Conservation (phyloP, 1,284 basidiomycete species). For the Cutaneotrichosporon dermatis region DNA sequence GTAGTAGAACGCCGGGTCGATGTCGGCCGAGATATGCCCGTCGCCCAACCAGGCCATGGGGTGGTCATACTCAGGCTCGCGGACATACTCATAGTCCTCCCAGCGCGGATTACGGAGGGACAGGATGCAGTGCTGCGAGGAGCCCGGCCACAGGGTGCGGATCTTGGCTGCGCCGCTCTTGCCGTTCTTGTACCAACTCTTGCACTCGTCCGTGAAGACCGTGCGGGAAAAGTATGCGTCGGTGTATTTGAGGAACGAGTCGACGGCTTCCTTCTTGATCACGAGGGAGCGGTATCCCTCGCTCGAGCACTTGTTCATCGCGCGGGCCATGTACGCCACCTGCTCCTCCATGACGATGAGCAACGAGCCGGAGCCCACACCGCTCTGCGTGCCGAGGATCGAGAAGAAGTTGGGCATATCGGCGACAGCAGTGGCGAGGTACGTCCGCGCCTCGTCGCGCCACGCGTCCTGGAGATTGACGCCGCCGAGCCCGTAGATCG, state of each 20-base stretch:
- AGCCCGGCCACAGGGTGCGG: slow-evolving; percentile 26
- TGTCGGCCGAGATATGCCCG: slow-evolving; percentile 12
- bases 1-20: slow-evolving; percentile 16
- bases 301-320: slow-evolving; percentile 12
- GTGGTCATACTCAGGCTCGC: slow-evolving; percentile 6
- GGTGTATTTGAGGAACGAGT: slow-evolving; percentile 33
- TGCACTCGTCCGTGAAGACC: slow-evolving; percentile 29
- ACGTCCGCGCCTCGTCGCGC: slow-evolving; percentile 23
- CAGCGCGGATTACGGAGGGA: slow-evolving; percentile 32
- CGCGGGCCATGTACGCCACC: slow-evolving; percentile 20
- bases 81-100: slow-evolving; percentile 36
- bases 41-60: slow-evolving; percentile 18
- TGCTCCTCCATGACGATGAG: slow-evolving; percentile 25
- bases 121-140: slow-evolving; percentile 20
- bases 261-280: slow-evolving; percentile 25
- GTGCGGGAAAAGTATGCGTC: slow-evolving; percentile 31
- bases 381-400: slow-evolving; percentile 9
- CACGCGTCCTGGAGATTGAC: slow-evolving; percentile 36
- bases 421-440: slow-evolving; percentile 29
- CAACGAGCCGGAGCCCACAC: slow-evolving; percentile 12
- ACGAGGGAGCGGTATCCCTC: slow-evolving; percentile 22
- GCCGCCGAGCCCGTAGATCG: slow-evolving; percentile 24
- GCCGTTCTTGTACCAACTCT: slow-evolving; percentile 31
- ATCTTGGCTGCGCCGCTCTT: slow-evolving; percentile 7
- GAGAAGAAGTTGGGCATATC: slow-evolving; percentile 35